Evolutionary conservation across 257 asterid genomes (phyloP).

Genomic region (Ballota nigra): DNA sequence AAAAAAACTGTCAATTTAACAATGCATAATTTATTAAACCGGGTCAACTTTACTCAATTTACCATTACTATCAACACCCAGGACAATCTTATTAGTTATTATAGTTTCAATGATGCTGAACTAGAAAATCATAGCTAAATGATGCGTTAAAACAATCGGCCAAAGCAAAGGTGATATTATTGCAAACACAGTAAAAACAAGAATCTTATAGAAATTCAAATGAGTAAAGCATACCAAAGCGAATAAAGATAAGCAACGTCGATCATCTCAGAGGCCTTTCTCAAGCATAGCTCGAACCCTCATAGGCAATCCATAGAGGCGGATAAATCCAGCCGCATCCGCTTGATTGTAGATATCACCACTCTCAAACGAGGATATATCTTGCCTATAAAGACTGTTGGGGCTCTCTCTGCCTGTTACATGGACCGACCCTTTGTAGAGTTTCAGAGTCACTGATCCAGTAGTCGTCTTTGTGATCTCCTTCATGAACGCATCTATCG

Average conservation of each 20-base stretch:
- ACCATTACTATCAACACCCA: too few relatives aligned
- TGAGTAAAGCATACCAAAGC: neutral
- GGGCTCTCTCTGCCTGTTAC: constrained; percentile 76
- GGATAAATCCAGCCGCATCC: constrained; percentile 91
- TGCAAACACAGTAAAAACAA: neutral
- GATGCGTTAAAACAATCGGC: neutral
- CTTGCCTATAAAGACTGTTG: constrained; percentile 75
- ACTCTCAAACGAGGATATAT: constrained; percentile 90
- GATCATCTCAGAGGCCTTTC: constrained; percentile 67
- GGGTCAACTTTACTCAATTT: too few relatives aligned
- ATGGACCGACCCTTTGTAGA: constrained; percentile 71
- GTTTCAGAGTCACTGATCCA: constrained; percentile 81
- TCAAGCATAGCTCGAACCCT: constrained; percentile 65
- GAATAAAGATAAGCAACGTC: too few relatives aligned
- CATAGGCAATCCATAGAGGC: constrained; percentile 84
- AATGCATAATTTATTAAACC: too few relatives aligned
- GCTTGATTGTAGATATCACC: constrained; percentile 87
- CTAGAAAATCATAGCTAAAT: too few relatives aligned
- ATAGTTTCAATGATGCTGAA: too few relatives aligned
- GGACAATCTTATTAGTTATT: too few relatives aligned
- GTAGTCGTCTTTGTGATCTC: constrained; percentile 73
- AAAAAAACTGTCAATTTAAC: too few relatives aligned
- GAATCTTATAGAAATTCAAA: neutral
- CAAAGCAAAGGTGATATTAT: neutral
- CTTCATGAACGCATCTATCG: constrained; percentile 93